Evolutionary conservation across 371 early-diverging fungal species (phyloP).

Genomic region (Chytridium lagenaria): DNA sequence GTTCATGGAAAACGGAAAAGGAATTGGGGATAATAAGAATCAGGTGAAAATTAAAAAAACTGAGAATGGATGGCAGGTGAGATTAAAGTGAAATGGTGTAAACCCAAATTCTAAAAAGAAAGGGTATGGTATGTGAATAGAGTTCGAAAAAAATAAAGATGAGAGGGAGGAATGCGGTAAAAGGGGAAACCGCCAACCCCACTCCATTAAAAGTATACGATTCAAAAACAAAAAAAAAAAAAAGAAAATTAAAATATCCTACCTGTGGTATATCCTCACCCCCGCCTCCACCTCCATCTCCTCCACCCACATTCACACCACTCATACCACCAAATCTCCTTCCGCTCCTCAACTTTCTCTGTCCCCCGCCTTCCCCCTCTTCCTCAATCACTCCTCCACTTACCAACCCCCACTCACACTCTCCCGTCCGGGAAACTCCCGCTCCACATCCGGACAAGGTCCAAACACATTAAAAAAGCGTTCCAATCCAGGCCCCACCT

Average conservation of each 20-base stretch:
- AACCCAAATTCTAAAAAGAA: too few relatives aligned
- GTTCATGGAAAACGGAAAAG: not conserved
- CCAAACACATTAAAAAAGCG: constrained; percentile 90
- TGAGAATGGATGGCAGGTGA: too few relatives aligned
- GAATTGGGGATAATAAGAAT: not conserved
- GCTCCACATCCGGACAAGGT: constrained; percentile 84
- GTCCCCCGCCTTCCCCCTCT: constrained; percentile 8
- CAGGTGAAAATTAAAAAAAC: not conserved
- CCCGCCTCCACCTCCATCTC: constrained; percentile 4
- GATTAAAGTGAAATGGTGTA: too few relatives aligned
- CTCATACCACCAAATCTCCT: not conserved
- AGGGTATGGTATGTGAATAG: too few relatives aligned
- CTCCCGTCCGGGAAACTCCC: constrained; percentile 37
- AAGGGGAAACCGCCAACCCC: too few relatives aligned
- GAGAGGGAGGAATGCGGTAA: too few relatives aligned
- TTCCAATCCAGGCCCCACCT: constrained; percentile 81
- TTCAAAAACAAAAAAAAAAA: not conserved
- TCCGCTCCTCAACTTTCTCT: constrained; percentile 9
- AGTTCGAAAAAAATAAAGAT: too few relatives aligned
- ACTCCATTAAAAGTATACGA: not conserved
- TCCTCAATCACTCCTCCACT: not conserved
- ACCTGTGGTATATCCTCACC: not conserved
- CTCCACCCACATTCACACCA: constrained; percentile 4
- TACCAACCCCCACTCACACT: constrained; percentile 18
- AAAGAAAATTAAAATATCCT: not conserved